These are phyloP conservation scores for Neurospora pannonica DNA, from an alignment of 495 filamentous ascomycete species.

Conservation along the genomic window DNA sequence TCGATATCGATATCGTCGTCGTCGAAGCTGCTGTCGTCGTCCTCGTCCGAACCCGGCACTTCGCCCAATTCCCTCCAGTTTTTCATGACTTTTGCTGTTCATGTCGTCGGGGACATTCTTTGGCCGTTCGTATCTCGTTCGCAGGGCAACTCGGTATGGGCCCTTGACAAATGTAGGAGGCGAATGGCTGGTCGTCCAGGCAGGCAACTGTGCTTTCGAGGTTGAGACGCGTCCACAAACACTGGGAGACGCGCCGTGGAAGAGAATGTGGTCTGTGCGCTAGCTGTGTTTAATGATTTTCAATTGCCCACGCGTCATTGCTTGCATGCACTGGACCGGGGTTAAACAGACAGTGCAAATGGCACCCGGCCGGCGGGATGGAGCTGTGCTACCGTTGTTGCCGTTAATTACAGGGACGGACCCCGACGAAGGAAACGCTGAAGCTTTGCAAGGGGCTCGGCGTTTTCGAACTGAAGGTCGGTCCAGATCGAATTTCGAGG, in stretches of 20 bases:
- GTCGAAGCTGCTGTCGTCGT: slow-evolving; percentile 35
- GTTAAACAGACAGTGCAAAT: not conserved
- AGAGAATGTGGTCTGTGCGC: not conserved
- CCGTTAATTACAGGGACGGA: not conserved
- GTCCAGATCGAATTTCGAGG: not conserved
- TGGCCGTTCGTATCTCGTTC: slow-evolving; percentile 7
- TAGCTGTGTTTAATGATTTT: not conserved
- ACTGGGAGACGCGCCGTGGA: not conserved
- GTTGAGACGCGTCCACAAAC: not conserved
- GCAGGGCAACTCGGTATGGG: not conserved
- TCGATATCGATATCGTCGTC: slow-evolving; percentile 24
- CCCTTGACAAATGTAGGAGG: not conserved
- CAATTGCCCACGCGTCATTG: not conserved
- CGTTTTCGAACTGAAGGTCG: not conserved
- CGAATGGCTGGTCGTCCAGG: not conserved
- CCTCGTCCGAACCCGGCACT: slow-evolving; percentile 51
- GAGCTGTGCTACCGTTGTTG: not conserved
- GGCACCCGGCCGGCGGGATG: not conserved
- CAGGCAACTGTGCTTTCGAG: not conserved
- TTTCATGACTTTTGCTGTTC: slow-evolving; percentile 31
- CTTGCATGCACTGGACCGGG: not conserved
- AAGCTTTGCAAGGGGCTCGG: not conserved
- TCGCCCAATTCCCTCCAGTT: slow-evolving; percentile 49
- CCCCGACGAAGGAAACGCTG: not conserved
- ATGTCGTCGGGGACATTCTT: slow-evolving; percentile 18